Evolutionary conservation across 345 rosid species (phyloP), one percentile per base, ranked within the genome.

Genomic region (Pugionium cornutum): DNA sequence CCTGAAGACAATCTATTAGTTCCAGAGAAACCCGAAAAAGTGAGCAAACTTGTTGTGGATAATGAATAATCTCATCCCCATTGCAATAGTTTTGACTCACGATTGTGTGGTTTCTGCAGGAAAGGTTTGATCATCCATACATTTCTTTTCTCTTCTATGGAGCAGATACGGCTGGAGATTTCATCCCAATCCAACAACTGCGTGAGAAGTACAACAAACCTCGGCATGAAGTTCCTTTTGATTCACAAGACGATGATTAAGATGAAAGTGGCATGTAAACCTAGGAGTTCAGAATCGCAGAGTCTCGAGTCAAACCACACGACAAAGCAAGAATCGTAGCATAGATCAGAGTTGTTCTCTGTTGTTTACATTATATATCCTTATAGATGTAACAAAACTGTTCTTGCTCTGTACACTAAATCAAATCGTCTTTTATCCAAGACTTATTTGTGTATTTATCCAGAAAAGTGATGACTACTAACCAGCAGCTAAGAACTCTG

Each of bases 51-150:
- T 32, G 26, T 33, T 29, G 8, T 28, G 48, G 4, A 46, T 37
- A 66, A 70, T 18, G 18, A 18, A 18, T 18, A 18, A 29, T 18
- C 0, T 2, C 32, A 49, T 74, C 65, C 5, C n/a, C 36, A 27
- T 40, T 30, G 60, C 5, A 62, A 39, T 5, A 37, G 37, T 43
- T 41, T 8, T 32, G 28, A 42, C 66, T 56, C 37, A 54, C 57
- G 75, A 2, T 34, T 34, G 36, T 31, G 36, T 35, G 64, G 35
- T 46, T 64, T 72, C 31, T 77, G 75, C 95, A 89, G 98, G 91
- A 73, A 70, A 79, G 89, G 79, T 87, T 85, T 35, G 98, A 92
- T 65, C 98, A 92, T 83, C 97, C 97, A 8, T 88, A 86, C 70
- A 33, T 83, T 18, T 88, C 97, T 11, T 83, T 89, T 42, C 75